Evolutionary conservation across 257 asterid genomes (phyloP).

Genomic region (Solanum okadae): DNA sequence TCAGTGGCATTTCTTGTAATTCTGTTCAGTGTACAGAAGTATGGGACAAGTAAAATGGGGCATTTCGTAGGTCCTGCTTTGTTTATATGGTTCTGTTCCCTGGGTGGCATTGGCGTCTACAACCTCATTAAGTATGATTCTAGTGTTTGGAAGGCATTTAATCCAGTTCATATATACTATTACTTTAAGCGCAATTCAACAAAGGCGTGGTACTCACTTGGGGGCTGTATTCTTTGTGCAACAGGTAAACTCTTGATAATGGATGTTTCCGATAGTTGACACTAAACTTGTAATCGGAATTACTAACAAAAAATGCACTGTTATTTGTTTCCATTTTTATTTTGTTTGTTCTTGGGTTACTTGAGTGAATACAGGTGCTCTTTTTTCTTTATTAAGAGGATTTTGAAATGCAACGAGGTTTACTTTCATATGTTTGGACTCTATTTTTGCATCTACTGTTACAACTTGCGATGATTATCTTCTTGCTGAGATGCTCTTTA

Average conservation of each 20-base stretch:
- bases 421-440: background rate
- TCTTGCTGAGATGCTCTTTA: background rate
- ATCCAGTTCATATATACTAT: slow-evolving; percentile 79
- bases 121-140: slow-evolving; percentile 80
- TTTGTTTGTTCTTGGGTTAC: background rate
- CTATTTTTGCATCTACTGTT: background rate
- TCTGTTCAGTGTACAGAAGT: slow-evolving; percentile 88
- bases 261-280: background rate
- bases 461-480: background rate
- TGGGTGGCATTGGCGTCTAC: slow-evolving; percentile 88
- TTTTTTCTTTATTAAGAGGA: background rate
- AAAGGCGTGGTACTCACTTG: slow-evolving; percentile 90
- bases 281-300: background rate
- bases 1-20: slow-evolving; percentile 74
- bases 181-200: slow-evolving; percentile 72
- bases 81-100: slow-evolving; percentile 95
- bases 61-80: slow-evolving; percentile 90
- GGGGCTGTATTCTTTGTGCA: slow-evolving; percentile 92
- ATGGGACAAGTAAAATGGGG: slow-evolving; percentile 96
- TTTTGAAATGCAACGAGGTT: background rate
- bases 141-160: slow-evolving; percentile 67
- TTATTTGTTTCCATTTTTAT: background rate
- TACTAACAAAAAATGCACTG: background rate
- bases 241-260: slow-evolving; percentile 49
- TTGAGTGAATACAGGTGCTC: background rate